A percentile compares a stretch with the other conserved stretches of the same genome.
Evolutionary conservation across 2,329 filamentous ascomycete genomes (phyloP).

Genomic region (Botrytis medusae): DNA sequence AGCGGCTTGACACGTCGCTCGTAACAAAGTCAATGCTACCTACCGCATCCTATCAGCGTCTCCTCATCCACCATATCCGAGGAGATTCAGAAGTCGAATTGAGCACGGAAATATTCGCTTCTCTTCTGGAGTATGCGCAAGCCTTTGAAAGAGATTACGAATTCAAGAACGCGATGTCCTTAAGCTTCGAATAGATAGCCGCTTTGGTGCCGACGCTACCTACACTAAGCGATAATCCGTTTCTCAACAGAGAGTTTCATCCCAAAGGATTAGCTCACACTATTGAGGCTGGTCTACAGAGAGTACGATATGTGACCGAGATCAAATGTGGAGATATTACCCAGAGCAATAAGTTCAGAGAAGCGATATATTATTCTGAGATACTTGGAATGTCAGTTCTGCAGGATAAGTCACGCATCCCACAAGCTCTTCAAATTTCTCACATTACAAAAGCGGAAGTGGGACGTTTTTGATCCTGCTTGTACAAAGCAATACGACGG

Average conservation of each 20-base stretch:
- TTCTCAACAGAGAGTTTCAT: neutral
- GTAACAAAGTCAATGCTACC: neutral
- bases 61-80: neutral
- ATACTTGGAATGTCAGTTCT: neutral
- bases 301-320: neutral
- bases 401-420: neutral
- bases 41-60: accelerated
- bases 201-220: too few species aligned
- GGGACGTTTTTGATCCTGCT: neutral
- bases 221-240: neutral
- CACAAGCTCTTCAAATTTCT: neutral
- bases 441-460: neutral
- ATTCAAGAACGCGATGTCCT: neutral
- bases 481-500: too few species aligned
- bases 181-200: neutral
- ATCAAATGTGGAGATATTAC: neutral
- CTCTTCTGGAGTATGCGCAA: neutral
- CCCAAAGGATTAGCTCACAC: neutral
- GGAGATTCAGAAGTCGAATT: neutral
- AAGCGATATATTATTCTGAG: neutral
- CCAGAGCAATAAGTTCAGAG: neutral
- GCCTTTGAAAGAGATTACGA: neutral
- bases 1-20: neutral
- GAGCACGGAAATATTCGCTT: neutral
- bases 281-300: neutral